These are phyloP conservation scores for Petunia secreta DNA, from an alignment of 257 asterid species.

Conservation along the genomic window DNA sequence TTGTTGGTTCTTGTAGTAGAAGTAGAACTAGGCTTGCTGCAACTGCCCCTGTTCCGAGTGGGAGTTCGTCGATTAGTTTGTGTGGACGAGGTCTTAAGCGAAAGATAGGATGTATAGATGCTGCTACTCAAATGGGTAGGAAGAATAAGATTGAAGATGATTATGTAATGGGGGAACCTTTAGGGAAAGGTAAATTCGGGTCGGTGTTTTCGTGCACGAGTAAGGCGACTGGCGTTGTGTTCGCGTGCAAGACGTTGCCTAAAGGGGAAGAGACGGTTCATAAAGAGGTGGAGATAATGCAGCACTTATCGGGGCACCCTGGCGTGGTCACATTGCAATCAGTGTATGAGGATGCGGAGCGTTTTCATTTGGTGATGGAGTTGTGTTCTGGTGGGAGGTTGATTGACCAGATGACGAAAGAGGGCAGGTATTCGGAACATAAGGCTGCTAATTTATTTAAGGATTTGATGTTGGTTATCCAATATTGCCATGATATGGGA, in stretches of 20 bases:
- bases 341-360: conserved; percentile 48
- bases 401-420: conserved; percentile 49
- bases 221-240: conserved; percentile 42
- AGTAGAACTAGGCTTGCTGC: conserved; percentile 42
- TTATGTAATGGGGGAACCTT: conserved; percentile 39
- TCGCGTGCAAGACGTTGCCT: conserved; percentile 50
- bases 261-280: conserved; percentile 57
- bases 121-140: conserved; percentile 50
- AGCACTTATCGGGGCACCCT: conserved; percentile 50
- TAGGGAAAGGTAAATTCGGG: conserved; percentile 56
- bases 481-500: conserved; percentile 60
- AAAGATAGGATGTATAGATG: conserved; percentile 53
- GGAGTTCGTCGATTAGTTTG: conserved; percentile 37
- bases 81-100: conserved; percentile 50
- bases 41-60: conserved; percentile 49
- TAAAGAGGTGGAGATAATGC: conserved; percentile 58
- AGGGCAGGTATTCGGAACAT: conserved; percentile 44
- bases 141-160: conserved; percentile 49
- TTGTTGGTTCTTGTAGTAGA: conserved; percentile 46
- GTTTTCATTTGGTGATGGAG: conserved; percentile 57
- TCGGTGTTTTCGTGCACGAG: conserved; percentile 48
- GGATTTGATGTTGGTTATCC: conserved; percentile 52
- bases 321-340: conserved; percentile 52
- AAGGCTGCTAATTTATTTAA: conserved; percentile 50
- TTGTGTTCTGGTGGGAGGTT: conserved; percentile 57